Base-by-base conservation (phyloP, 495 filamentous ascomycete genomes). In the Eremomyces bilateralis region DNA sequence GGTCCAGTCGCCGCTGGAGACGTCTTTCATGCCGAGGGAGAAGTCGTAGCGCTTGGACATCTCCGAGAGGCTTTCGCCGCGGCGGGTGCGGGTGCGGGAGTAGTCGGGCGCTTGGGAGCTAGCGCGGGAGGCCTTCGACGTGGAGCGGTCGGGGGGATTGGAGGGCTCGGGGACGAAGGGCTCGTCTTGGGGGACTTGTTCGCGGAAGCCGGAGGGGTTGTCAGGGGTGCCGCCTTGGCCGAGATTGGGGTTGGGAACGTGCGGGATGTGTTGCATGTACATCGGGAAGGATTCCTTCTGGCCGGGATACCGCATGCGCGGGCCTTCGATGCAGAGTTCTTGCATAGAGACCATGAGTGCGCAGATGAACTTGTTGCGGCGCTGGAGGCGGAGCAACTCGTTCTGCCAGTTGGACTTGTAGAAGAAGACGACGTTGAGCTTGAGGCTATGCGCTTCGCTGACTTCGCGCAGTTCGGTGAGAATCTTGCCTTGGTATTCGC, bases 401-500 rank as follows among this genome's bases (percentile, higher is more conserved):
- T 94, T 94, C 47, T 94, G 84, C 70, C 72, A 76, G 47, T 75
- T 92, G 34, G 76, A 80, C 51, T 94, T 97, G 63, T 93, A 93
- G 58, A 95, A 93, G 59, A 93, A 94, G 42, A 94, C 76, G 35
- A 97, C 73, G 53, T 94, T 94, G 38, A 97, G 63, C 6, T 77
- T 92, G 44, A 94, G 56, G 11, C 63, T 65, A 60, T 76, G 69
- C 29, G 63, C 69, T 34, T 76, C 69, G 11, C 58, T 57, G n/a
- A 75, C 64, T 18, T 64, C 62, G 12, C 68, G 65, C 18, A 97
- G 61, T 47, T 95, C 85, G 1, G 88, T 94, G 31, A 94, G 65
- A 38, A 95, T 85, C 42, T 83, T 83, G 34, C 63, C 62, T 39
- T 88, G 81, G 54, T 83, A 94, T 50, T 94, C 88, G 20, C 85